phyloP scores from a whole-genome alignment of 345 rosid species.

The Citrus unshiu region DNA sequence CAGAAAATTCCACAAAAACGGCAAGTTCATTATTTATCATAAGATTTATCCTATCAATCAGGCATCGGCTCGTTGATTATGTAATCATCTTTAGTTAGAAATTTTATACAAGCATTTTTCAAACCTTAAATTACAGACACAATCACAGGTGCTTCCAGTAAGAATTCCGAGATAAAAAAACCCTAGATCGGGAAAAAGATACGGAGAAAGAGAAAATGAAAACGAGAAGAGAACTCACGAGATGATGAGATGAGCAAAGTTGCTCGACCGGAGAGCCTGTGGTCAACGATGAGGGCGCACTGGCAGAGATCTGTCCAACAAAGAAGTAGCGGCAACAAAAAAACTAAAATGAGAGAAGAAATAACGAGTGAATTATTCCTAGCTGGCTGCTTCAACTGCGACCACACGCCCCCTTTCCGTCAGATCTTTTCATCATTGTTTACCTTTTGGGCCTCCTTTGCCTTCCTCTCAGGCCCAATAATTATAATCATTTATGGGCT shows the following conservation, averaged over 20 bases:
- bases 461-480: not conserved
- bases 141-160: not conserved
- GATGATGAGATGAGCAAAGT: not conserved
- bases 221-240: conserved; percentile 6
- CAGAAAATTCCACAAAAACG: not conserved
- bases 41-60: not conserved
- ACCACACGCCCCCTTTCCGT: not conserved
- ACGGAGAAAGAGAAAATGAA: not conserved
- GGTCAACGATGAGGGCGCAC: conserved; percentile 7
- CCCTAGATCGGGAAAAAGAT: not conserved
- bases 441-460: not conserved
- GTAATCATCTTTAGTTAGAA: not conserved
- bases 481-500: not conserved
- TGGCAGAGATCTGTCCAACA: not conserved
- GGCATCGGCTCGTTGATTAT: no score
- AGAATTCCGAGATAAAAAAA: not conserved
- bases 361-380: not conserved
- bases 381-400: not conserved
- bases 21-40: not conserved
- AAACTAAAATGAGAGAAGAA: not conserved
- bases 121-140: not conserved
- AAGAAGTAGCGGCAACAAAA: not conserved
- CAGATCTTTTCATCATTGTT: not conserved
- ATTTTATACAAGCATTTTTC: not conserved
- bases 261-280: not conserved